These are phyloP conservation scores for Rehmannia glutinosa DNA, from an alignment of 257 asterid species.

Conservation along the genomic window DNA sequence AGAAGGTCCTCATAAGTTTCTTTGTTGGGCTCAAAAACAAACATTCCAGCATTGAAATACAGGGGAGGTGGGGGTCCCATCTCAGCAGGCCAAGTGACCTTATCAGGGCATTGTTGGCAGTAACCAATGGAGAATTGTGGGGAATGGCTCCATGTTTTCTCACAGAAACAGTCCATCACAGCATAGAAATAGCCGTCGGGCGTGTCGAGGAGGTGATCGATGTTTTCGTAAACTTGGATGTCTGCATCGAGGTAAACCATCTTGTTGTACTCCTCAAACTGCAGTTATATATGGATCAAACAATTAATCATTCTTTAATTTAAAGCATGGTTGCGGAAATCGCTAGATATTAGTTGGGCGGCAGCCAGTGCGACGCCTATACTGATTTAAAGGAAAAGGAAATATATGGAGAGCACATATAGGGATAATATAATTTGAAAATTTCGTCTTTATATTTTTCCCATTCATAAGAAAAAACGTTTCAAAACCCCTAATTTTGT, in stretches of 20 bases:
- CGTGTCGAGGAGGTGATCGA: constrained; percentile 45
- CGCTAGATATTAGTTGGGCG: too few relatives aligned
- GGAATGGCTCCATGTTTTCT: constrained; percentile 59
- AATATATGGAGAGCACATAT: too few relatives aligned
- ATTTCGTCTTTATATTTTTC: too few relatives aligned
- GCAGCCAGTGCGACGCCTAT: too few relatives aligned
- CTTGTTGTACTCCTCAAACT: constrained; percentile 48
- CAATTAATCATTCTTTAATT: background rate
- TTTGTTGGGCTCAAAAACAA: constrained; percentile 39
- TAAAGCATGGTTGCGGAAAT: too few relatives aligned
- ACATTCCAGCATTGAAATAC: constrained; percentile 54
- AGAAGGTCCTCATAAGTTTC: constrained; percentile 37
- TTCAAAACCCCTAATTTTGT: too few relatives aligned
- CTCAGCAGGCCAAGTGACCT: constrained; percentile 42
- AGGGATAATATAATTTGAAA: too few relatives aligned
- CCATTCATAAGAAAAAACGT: too few relatives aligned
- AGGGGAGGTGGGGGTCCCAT: constrained; percentile 50
- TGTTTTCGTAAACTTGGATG: constrained; percentile 53
- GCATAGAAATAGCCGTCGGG: constrained; percentile 48
- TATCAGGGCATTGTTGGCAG: constrained; percentile 48
- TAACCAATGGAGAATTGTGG: constrained; percentile 42
- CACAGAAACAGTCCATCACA: constrained; percentile 54
- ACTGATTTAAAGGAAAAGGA: too few relatives aligned
- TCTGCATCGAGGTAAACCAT: constrained; percentile 61
- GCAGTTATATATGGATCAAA: background rate